Evolutionary conservation across 192 early-diverging fungal genomes (phyloP), one percentile per base, ranked within the genome.

Genomic region (Linderina pennispora): DNA sequence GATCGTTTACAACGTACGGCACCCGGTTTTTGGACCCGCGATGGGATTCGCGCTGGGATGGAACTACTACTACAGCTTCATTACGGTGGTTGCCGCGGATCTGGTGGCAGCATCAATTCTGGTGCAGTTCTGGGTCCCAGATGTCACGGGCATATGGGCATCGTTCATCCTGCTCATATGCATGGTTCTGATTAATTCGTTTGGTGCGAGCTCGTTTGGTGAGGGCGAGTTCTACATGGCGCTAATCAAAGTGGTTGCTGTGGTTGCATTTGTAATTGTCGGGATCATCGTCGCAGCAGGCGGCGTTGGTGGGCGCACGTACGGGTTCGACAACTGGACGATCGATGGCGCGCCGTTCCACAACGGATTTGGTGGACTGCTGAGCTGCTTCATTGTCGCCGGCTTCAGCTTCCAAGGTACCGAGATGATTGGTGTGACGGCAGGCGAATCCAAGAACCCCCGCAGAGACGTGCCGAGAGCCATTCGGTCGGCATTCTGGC

Each of bases 351-450:
- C 62, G 14, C 68, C 78, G 18, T 80, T 85, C 42, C 58, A 58
- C 23, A 62, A 61, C 26, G 74, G 65, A 28, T 58, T 63, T 37
- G 50, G 60, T 37, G 82, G 75, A 5, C 55, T 83, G 26, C 45
- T 84, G 14, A 71, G 62, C 25, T 65, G 67, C 8, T 74, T 86
- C 51, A 70, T 79, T n/a, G 77, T 70, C 38, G 84, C 86, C 11
- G 80, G 78, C 33, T 85, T 85, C 66, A 75, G 80, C 36, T 80
- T 84, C 55, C 76, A 78, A 48, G 88, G 88, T 24, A 86, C 89
- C 22, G 87, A 90, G 51, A 48, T 90, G 23, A 77, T 90, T 40
- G 88, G 86, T 45, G 77, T 90, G 38, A 84, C 88, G n/a, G 85
- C 85, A 40, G 88, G 85, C 59, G 88, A 90, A 60, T 77, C 82